Base-by-base conservation (phyloP, 305 asterid species). In the Petunia hybrid region DNA sequence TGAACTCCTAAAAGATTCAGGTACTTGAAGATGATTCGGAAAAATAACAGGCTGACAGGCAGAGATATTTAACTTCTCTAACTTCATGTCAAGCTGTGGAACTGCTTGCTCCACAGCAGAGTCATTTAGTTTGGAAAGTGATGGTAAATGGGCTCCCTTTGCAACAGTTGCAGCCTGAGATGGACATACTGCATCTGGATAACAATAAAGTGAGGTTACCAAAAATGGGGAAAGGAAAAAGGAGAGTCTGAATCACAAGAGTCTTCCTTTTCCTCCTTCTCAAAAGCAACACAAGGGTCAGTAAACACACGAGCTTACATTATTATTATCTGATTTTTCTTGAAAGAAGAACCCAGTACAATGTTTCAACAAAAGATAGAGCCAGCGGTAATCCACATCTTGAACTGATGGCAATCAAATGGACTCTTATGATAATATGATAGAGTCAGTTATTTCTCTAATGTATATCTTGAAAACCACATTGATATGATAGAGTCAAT, bases 21-120 rank as follows among this genome's bases (percentile, higher is more conserved):
- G 91, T 81, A 92, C 91, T 71, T 85, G 92, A 82, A 92, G 86
- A 89, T 91, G 89, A 85, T 87, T 83, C 2, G 91, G 95, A 76
- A 91, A 89, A 71, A 91, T 86, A 82, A 90, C 97, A 70, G 91
- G 83, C 77, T 77, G 85, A 40, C 38, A 79, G 61, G 82, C 43
- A 56, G 91, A 82, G 61, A 74, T 62, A 9, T 80, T 78, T 53
- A 82, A 79, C 62, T 86, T 81, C 84, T 82, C 85, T 46, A 80
- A 78, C 88, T 87, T 84, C 82, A 31, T 64, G 80, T 88, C 88
- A 75, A 82, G 86, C 81, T 87, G 87, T 55, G 86, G 83, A 62
- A 82, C 77, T 55, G 78, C 71, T 78, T 82, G 74, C 62, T 86
- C 83, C 73, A 82, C 41, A 6, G 73, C 67, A 85, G 84, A 80